Conservation (phyloP, 352 stramenopile species). For the Globisporangium sylvaticum region DNA sequence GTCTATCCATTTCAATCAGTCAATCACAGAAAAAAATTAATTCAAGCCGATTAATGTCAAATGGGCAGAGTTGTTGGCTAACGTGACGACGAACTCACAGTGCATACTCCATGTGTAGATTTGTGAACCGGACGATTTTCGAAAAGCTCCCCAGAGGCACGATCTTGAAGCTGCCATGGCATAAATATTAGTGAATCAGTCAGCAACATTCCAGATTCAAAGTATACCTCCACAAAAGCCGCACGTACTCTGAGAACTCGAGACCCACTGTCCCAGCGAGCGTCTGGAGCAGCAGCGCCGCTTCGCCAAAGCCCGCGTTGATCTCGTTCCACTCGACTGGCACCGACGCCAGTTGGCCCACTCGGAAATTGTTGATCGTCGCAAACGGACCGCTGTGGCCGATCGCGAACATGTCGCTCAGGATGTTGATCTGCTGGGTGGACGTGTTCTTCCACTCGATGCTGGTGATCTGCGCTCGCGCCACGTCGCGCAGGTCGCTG, state of each 20-base stretch:
- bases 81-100: slow-evolving; percentile 43
- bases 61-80: background rate
- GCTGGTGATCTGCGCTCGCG: slow-evolving; percentile 46
- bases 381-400: slow-evolving; percentile 66
- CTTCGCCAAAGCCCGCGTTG: slow-evolving; percentile 78
- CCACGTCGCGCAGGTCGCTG: slow-evolving; percentile 49
- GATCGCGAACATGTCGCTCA: slow-evolving; percentile 79
- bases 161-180: slow-evolving; percentile 68
- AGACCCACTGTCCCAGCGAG: slow-evolving; percentile 53
- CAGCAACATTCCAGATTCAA: slow-evolving; percentile 1
- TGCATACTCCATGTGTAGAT: slow-evolving; percentile 77
- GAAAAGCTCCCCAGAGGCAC: slow-evolving; percentile 84
- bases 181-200: slow-evolving; percentile 1
- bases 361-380: slow-evolving; percentile 82
- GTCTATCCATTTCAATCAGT: slow-evolving; percentile 29
- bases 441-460: slow-evolving; percentile 43
- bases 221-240: slow-evolving; percentile 15
- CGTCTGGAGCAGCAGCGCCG: slow-evolving; percentile 61
- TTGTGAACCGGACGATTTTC: slow-evolving; percentile 79
- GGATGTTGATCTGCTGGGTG: slow-evolving; percentile 54
- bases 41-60: background rate
- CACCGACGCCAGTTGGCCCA: slow-evolving; percentile 53
- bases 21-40: slow-evolving; percentile 1
- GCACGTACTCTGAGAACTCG: slow-evolving; percentile 59
- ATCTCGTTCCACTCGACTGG: slow-evolving; percentile 88